Conservation (phyloP, 2,329 filamentous ascomycete genomes). For the Verruconis gallopava region DNA sequence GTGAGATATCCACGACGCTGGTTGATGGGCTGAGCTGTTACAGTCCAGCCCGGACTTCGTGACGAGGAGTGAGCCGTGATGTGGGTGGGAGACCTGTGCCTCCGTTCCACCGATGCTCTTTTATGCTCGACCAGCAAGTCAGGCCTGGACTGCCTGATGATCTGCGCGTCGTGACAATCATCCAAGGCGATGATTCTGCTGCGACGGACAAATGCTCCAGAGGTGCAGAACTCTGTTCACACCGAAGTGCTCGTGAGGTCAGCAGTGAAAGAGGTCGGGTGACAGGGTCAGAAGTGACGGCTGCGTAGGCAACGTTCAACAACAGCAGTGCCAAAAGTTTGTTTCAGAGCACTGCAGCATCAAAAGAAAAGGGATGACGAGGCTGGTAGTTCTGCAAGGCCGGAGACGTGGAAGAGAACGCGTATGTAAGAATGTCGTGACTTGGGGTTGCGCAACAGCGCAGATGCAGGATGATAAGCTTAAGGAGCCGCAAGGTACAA, state of each 20-base stretch:
- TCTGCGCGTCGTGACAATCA: not conserved
- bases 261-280: too few species aligned
- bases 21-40: conserved; percentile 28
- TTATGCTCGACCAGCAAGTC: not conserved
- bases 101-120: not conserved
- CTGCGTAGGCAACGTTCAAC: too few species aligned
- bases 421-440: not conserved
- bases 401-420: too few species aligned
- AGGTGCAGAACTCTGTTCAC: conserved; percentile 1
- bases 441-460: not conserved
- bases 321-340: too few species aligned
- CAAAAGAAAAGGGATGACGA: not conserved
- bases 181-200: not conserved
- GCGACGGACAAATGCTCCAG: not conserved
- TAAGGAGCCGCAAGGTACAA: not conserved
- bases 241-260: too few species aligned
- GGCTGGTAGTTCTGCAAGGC: too few species aligned
- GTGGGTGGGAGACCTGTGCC: not conserved
- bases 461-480: not conserved
- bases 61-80: conserved; percentile 6
- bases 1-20: conserved; percentile 90
- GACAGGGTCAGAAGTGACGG: too few species aligned
- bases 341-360: too few species aligned
- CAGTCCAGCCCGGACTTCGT: conserved; percentile 28
- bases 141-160: not conserved